Conservation (phyloP, 1,284 basidiomycete genomes). For the Rugiboletus extremiorientalis region DNA sequence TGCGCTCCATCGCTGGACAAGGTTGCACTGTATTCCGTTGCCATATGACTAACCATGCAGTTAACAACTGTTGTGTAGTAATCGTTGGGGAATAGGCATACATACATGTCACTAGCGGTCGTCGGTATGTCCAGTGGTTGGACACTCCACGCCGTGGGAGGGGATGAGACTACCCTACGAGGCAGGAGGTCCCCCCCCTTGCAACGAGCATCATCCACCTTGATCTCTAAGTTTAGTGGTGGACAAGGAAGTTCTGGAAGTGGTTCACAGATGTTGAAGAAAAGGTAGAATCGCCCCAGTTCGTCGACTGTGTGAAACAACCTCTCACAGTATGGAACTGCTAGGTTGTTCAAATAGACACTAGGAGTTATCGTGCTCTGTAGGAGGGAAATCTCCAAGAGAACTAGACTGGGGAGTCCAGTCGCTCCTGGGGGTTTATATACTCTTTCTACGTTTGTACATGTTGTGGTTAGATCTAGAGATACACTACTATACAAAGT, state of each 20-base stretch:
- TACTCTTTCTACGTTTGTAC: no score
- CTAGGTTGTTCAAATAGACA: no score
- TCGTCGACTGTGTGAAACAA: no score
- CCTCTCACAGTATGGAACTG: no score
- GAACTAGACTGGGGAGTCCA: no score
- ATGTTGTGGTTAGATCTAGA: no score
- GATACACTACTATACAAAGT: no score
- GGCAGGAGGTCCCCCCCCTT: background rate
- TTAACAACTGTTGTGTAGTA: background rate
- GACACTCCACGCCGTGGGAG: background rate
- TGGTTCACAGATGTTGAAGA: constrained; percentile 1
- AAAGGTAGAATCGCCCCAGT: background rate
- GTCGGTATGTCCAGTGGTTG: background rate
- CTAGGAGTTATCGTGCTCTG: no score
- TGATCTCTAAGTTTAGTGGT: background rate
- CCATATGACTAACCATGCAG: background rate
- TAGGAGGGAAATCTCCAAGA: no score
- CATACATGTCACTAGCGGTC: background rate
- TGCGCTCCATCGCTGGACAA: no score
- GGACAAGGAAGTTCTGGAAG: background rate
- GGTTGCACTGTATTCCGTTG: no score
- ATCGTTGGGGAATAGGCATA: background rate
- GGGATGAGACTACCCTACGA: background rate
- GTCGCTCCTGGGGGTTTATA: no score
- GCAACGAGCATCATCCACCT: background rate